Conservation (phyloP, 2,329 filamentous ascomycete genomes). For the Claviceps africana region DNA sequence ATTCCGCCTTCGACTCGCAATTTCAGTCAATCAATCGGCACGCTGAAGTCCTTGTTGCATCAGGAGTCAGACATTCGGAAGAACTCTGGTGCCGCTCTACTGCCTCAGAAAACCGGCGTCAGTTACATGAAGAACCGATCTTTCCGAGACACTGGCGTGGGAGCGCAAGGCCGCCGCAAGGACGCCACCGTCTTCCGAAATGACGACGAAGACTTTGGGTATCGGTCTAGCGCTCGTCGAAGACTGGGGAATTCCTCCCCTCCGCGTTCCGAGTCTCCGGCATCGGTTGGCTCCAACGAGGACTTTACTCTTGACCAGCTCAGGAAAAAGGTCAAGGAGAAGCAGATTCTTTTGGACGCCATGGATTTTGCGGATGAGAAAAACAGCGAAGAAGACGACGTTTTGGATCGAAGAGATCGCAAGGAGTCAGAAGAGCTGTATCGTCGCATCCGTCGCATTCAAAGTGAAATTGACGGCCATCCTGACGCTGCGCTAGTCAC, state of each 20-base stretch:
- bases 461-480: conserved; percentile 88
- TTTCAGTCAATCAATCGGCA: conserved; percentile 81
- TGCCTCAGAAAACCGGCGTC: conserved; percentile 94
- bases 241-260: conserved; percentile 66
- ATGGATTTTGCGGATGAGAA: conserved; percentile 95
- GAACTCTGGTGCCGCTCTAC: conserved; percentile 73
- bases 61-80: conserved; percentile 84
- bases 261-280: conserved; percentile 65
- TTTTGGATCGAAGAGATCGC: conserved; percentile 76
- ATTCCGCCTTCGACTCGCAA: conserved; percentile 91
- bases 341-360: conserved; percentile 85
- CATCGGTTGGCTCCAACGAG: conserved; percentile 56
- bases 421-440: conserved; percentile 91
- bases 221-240: conserved; percentile 84
- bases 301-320: conserved; percentile 79
- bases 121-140: conserved; percentile 96
- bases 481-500: conserved; percentile 58
- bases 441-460: conserved; percentile 75
- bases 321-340: conserved; percentile 83
- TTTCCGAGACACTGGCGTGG: conserved; percentile 53
- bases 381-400: conserved; percentile 77
- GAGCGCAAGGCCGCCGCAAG: conserved; percentile 53
- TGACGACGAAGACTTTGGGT: conserved; percentile 83
- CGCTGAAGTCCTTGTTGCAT: conserved; percentile 77
- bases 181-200: conserved; percentile 96